Conservation (phyloP, 257 asterid species). For the Echites panduratus region DNA sequence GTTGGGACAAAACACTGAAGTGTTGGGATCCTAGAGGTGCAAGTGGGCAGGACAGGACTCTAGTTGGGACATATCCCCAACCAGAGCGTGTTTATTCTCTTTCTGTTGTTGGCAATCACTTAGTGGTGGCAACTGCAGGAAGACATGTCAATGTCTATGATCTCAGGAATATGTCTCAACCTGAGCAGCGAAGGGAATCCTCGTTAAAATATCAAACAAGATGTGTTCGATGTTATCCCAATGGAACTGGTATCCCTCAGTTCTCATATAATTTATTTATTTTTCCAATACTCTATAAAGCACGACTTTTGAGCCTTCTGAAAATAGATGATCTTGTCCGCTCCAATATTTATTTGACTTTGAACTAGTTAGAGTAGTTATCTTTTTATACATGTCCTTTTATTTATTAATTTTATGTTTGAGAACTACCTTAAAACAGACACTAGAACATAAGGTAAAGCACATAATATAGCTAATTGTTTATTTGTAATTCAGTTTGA, state of each 20-base stretch:
- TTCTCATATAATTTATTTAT: constrained; percentile 4
- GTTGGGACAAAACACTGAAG: constrained; percentile 95
- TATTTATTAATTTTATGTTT: not conserved
- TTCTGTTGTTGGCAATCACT: constrained; percentile 76
- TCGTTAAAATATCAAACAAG: constrained; percentile 93
- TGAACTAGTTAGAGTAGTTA: not conserved
- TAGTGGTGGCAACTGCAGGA: constrained; percentile 97
- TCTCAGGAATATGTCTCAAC: constrained; percentile 90
- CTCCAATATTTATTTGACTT: not conserved
- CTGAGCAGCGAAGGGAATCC: constrained; percentile 90
- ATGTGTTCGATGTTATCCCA: constrained; percentile 88
- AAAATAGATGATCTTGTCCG: not conserved
- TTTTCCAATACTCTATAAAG: not conserved
- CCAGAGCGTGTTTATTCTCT: constrained; percentile 98
- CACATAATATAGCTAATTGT: not conserved
- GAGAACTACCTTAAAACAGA: not conserved
- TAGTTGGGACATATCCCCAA: constrained; percentile 76
- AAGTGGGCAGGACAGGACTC: constrained; percentile 82
- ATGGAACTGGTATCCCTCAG: constrained; percentile 68
- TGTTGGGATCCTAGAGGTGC: constrained; percentile 99
- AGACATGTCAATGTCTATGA: constrained; percentile 94
- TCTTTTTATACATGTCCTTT: not conserved
- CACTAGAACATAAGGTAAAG: not conserved
- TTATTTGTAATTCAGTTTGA: not conserved
- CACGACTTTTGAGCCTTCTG: not conserved